Conservation (phyloP, 306 rosid genomes). For the Delonix regia region DNA sequence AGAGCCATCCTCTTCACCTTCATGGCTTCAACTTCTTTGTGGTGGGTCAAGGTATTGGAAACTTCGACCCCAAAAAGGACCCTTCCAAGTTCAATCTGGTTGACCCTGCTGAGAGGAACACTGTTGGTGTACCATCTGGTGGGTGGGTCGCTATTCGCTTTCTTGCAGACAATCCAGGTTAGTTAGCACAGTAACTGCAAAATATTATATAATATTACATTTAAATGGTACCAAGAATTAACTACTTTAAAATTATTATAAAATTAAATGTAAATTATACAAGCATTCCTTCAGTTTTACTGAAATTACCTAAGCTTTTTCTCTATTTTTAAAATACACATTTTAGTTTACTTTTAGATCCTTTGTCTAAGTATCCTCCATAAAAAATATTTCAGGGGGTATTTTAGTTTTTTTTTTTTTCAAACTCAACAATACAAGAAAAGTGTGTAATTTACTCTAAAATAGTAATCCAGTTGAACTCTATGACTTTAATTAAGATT, state of each 20-base stretch:
- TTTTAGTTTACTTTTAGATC: too few relatives aligned
- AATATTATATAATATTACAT: not conserved
- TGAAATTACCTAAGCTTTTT: too few relatives aligned
- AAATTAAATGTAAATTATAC: too few relatives aligned
- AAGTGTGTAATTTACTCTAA: too few relatives aligned
- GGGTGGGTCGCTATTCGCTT: constrained; percentile 67
- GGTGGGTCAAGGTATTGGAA: constrained; percentile 55
- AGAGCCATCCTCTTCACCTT: constrained; percentile 66
- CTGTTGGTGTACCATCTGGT: constrained; percentile 53
- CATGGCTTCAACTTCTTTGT: constrained; percentile 65
- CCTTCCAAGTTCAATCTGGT: constrained; percentile 49
- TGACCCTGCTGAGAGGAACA: constrained; percentile 65
- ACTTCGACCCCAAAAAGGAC: constrained; percentile 54
- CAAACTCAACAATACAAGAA: too few relatives aligned
- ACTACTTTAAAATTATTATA: too few relatives aligned
- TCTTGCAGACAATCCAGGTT: constrained; percentile 58
- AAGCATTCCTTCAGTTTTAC: too few relatives aligned
- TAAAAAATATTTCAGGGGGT: too few relatives aligned
- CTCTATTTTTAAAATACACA: too few relatives aligned
- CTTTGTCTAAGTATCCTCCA: too few relatives aligned
- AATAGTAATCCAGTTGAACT: not conserved
- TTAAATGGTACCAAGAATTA: not conserved
- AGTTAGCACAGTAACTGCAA: not conserved
- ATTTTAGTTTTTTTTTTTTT: too few relatives aligned
- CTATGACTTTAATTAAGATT: too few relatives aligned